Percentiles rank a stretch among this genome's conserved stretches.
phyloP scores from a whole-genome alignment of 768 basidiomycete genomes.

The Cantharellus cinnabarinus region DNA sequence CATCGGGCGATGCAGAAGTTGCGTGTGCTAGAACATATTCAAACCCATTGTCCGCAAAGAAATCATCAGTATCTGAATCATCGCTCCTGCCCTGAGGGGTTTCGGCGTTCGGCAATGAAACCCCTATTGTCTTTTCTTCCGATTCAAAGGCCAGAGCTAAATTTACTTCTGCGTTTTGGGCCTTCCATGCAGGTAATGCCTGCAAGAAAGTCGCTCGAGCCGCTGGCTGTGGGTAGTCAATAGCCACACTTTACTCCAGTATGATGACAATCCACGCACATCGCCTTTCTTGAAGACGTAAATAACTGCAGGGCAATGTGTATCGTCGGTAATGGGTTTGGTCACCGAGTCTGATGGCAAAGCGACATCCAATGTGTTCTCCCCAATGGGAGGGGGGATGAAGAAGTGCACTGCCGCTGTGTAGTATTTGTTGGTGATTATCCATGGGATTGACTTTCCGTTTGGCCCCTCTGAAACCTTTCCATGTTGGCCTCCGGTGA shows the following conservation, averaged over 20 bases:
- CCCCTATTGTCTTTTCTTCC: constrained; percentile 1
- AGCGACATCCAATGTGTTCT: too few relatives aligned
- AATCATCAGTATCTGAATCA: constrained; percentile 24
- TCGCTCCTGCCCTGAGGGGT: background rate
- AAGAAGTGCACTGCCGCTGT: constrained; percentile 50
- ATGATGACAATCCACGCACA: constrained; percentile 19
- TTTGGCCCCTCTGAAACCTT: background rate
- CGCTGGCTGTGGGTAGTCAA: background rate
- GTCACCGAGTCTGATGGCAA: too few relatives aligned
- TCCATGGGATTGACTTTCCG: constrained; percentile 34
- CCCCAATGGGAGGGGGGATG: background rate
- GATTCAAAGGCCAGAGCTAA: constrained; percentile 3
- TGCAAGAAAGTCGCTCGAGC: too few relatives aligned
- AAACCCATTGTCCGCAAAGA: constrained; percentile 48
- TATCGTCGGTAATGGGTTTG: constrained; percentile 13
- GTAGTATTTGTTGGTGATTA: constrained; percentile 65
- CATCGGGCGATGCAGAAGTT: background rate
- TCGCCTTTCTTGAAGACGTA: constrained; percentile 51
- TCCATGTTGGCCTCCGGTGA: constrained; percentile 1
- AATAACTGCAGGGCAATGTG: constrained; percentile 44
- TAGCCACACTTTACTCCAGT: background rate
- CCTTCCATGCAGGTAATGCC: background rate
- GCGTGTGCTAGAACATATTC: constrained; percentile 38
- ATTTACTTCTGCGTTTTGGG: background rate
- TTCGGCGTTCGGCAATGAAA: background rate